Conservation (phyloP, 1,284 basidiomycete species). For the Ceratobasidium sp. region DNA sequence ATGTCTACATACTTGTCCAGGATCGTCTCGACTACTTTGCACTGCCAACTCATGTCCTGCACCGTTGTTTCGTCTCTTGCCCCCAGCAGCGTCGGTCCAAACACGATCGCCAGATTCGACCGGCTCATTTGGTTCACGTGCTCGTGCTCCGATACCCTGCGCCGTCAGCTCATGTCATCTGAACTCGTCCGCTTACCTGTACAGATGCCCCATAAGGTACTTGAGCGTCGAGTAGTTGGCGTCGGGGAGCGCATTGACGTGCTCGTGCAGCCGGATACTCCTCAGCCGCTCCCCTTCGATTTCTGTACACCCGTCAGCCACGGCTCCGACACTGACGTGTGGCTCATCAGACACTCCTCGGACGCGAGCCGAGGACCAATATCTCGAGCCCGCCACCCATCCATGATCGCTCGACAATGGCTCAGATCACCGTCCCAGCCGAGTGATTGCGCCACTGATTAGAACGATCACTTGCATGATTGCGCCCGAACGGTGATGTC, state of each 20-base stretch:
- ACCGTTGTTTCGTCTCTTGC: constrained; percentile 46
- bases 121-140: constrained; percentile 90
- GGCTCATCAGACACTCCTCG: too few species aligned
- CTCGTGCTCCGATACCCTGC: constrained; percentile 76
- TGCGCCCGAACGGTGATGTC: too few species aligned
- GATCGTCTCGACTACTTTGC: constrained; percentile 85
- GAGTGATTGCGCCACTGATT: too few species aligned
- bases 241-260: constrained; percentile 97
- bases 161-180: background rate
- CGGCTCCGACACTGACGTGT: background rate
- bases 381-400: too few species aligned
- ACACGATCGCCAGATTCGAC: constrained; percentile 94
- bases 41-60: constrained; percentile 68
- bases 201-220: constrained; percentile 92
- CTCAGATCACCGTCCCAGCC: too few species aligned
- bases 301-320: constrained; percentile 55
- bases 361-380: too few species aligned
- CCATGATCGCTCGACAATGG: too few species aligned
- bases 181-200: constrained; percentile 61
- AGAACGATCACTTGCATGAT: too few species aligned
- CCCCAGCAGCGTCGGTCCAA: constrained; percentile 93
- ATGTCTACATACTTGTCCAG: constrained; percentile 86
- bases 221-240: constrained; percentile 98
- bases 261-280: constrained; percentile 94
- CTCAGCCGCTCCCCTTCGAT: constrained; percentile 92